phyloP scores from a whole-genome alignment of 805 yeast species.

The Pichia gijzeniarum region DNA sequence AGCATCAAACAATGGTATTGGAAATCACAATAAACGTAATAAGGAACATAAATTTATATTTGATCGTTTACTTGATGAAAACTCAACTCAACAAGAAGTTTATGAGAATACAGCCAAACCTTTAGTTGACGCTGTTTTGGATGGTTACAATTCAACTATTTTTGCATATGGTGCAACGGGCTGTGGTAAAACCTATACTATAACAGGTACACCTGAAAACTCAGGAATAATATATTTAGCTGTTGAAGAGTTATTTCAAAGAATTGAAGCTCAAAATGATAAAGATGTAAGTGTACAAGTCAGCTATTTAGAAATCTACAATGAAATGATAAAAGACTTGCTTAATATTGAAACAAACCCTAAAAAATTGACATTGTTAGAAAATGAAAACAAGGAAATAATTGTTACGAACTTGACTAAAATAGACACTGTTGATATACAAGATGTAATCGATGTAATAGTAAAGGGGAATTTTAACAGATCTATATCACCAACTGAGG shows the following conservation, averaged over 20 bases:
- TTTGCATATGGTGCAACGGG: constrained; percentile 98
- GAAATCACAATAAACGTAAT: constrained; percentile 37
- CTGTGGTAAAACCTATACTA: constrained; percentile 94
- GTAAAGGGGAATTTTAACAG: constrained; percentile 66
- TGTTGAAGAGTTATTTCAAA: constrained; percentile 64
- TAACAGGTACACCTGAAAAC: constrained; percentile 61
- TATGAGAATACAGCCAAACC: constrained; percentile 64
- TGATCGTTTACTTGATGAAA: constrained; percentile 69
- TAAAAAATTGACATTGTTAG: constrained; percentile 50
- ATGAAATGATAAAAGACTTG: constrained; percentile 80
- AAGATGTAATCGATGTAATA: constrained; percentile 75
- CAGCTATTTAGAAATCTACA: constrained; percentile 82
- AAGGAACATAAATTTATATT: constrained; percentile 78
- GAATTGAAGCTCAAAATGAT: constrained; percentile 47
- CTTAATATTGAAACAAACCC: constrained; percentile 45
- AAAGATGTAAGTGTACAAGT: constrained; percentile 54
- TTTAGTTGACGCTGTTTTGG: constrained; percentile 63
- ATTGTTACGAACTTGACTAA: constrained; percentile 64
- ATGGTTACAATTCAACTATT: constrained; percentile 85
- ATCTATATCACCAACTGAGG: constrained; percentile 83
- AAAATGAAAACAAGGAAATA: constrained; percentile 59
- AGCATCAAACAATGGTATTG: constrained; percentile 7
- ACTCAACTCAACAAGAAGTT: constrained; percentile 59
- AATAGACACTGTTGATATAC: constrained; percentile 54
- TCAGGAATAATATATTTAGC: constrained; percentile 82